Conservation (phyloP, 495 filamentous ascomycete genomes). For the Eremomyces bilateralis region DNA sequence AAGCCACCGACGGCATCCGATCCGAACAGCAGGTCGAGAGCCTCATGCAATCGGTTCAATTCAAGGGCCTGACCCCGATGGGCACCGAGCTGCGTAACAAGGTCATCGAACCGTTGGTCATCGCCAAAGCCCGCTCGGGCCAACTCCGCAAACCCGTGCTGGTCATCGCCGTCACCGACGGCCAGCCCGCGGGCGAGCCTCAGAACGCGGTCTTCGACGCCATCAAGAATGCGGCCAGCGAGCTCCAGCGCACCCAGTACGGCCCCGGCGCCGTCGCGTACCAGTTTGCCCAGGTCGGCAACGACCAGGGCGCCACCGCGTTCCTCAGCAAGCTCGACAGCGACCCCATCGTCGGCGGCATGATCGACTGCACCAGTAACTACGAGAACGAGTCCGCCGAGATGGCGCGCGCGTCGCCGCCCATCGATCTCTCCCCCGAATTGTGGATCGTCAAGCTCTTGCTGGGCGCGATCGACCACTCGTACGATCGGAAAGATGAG, state of each 20-base stretch:
- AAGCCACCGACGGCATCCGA: conserved; percentile 27
- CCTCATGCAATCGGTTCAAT: conserved; percentile 34
- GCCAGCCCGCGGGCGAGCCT: conserved; percentile 36
- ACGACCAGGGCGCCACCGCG: conserved; percentile 39
- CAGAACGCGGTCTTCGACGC: conserved; percentile 27
- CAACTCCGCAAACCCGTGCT: conserved; percentile 41
- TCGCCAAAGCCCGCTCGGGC: conserved; percentile 25
- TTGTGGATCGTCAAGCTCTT: conserved; percentile 53
- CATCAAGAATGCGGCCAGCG: conserved; percentile 26
- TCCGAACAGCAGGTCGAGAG: conserved; percentile 34
- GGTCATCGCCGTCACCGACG: conserved; percentile 52
- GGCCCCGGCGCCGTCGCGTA: conserved; percentile 35
- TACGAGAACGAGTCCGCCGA: conserved; percentile 45
- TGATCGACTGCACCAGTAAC: conserved; percentile 48
- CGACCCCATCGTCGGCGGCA: conserved; percentile 35
- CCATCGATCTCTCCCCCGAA: conserved; percentile 38
- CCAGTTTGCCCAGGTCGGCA: conserved; percentile 57
- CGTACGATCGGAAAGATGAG: conserved; percentile 46
- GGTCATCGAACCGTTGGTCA: conserved; percentile 37
- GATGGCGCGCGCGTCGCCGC: conserved; percentile 32
- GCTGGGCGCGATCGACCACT: conserved; percentile 44
- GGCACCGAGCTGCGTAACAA: conserved; percentile 38
- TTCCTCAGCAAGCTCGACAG: conserved; percentile 41
- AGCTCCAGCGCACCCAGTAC: conserved; percentile 25
- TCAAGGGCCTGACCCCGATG: conserved; percentile 46